These are phyloP conservation scores for Schoenoplectus triqueter DNA, from an alignment of 202 grass and related monocot genomes.

Conservation along the genomic window DNA sequence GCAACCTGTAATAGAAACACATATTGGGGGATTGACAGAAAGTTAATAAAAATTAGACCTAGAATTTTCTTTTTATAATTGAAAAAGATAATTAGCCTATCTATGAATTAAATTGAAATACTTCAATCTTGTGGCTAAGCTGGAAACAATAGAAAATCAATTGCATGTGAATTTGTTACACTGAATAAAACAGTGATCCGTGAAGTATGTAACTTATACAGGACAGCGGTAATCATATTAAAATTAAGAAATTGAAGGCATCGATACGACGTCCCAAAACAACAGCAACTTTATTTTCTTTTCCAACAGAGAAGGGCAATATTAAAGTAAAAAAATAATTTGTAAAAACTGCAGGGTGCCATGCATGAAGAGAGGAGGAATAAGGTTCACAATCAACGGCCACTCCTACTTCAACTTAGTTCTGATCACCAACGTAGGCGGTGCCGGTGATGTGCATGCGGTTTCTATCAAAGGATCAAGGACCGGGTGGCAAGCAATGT, in stretches of 20 bases:
- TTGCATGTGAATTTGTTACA: background rate
- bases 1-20: too few relatives aligned
- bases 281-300: too few relatives aligned
- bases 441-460: constrained; percentile 53
- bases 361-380: constrained; percentile 59
- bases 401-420: constrained; percentile 76
- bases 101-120: background rate
- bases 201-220: background rate
- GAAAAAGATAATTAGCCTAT: too few relatives aligned
- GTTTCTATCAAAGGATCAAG: constrained; percentile 53
- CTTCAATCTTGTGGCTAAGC: too few relatives aligned
- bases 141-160: background rate
- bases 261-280: too few relatives aligned
- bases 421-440: constrained; percentile 64
- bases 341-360: constrained; percentile 40
- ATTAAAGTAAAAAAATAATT: background rate
- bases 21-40: too few relatives aligned
- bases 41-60: too few relatives aligned
- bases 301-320: background rate
- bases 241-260: too few relatives aligned
- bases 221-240: too few relatives aligned
- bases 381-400: constrained; percentile 63
- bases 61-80: too few relatives aligned
- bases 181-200: background rate
- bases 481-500: constrained; percentile 56